Evolutionary conservation across 495 filamentous ascomycete genomes (phyloP).

Genomic region (Chaetomium tenue): DNA sequence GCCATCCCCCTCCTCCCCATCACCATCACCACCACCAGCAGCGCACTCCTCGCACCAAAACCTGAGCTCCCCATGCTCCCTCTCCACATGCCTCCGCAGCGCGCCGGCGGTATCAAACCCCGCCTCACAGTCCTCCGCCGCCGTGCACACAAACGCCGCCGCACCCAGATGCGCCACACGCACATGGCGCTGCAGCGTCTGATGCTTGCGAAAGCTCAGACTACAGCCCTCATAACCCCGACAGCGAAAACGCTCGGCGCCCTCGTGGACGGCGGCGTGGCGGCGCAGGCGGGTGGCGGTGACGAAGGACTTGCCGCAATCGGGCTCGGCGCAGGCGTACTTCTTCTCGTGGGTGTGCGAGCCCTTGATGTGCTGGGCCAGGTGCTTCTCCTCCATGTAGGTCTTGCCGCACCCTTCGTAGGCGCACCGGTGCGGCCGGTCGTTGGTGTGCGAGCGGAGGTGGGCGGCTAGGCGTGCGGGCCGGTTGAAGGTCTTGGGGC

Average conservation of each 20-base stretch:
- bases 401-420: slow-evolving; percentile 70
- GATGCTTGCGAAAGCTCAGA: slow-evolving; percentile 81
- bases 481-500: slow-evolving; percentile 81
- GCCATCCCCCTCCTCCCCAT: slow-evolving; percentile 25
- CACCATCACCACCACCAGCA: slow-evolving; percentile 13
- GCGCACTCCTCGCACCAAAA: slow-evolving; percentile 73
- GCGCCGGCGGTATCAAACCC: slow-evolving; percentile 69
- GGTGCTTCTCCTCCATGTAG: slow-evolving; percentile 77
- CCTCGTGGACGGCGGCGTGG: slow-evolving; percentile 66
- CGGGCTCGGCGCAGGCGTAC: slow-evolving; percentile 65
- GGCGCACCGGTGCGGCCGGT: slow-evolving; percentile 69
- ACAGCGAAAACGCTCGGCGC: slow-evolving; percentile 67
- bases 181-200: slow-evolving; percentile 82
- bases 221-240: slow-evolving; percentile 70
- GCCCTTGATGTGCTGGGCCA: slow-evolving; percentile 77
- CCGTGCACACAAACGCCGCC: slow-evolving; percentile 64
- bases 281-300: slow-evolving; percentile 69
- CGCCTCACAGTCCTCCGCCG: slow-evolving; percentile 60
- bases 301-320: slow-evolving; percentile 77
- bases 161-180: slow-evolving; percentile 65
- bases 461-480: slow-evolving; percentile 78
- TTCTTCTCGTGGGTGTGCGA: slow-evolving; percentile 71
- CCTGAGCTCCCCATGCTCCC: slow-evolving; percentile 63
- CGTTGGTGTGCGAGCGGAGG: slow-evolving; percentile 73
- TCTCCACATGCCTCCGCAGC: slow-evolving; percentile 67